Base-by-base conservation (phyloP, 1,139 yeast species). In the Geotrichum aggregatum region DNA sequence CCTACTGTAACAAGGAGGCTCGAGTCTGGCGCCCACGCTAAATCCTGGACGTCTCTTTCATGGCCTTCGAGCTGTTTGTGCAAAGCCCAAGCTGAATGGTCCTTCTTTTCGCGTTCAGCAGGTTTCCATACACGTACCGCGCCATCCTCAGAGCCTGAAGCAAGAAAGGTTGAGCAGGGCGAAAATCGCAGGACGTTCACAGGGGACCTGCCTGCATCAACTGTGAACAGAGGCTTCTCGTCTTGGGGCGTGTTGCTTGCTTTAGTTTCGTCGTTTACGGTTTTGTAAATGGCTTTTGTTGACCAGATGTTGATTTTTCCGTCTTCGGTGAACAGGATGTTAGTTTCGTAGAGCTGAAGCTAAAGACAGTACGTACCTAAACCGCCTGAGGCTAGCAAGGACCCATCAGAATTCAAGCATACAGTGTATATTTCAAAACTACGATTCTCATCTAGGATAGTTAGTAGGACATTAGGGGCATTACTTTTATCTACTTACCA, bases 11-110 rank as follows among this genome's bases (percentile, higher is more conserved):
- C 97, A 52, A 92, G 72, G 30, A 92, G 78, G 33, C 88, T 79
- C 1, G 95, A 87, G 65, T 92, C 98, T 0, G 98, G 98, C 1
- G 96, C 87, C 98, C 98, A 92, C 41, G 96, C 95, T 58, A 92
- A 83, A 67, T 92, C 98, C 66, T 92, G 98, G 47, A 92, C 87
- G 71, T 92, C 98, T 64, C 91, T 92, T 58, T 92, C 98, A 69
- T 92, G 98, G 0, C 97, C 98, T 21, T 87, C 96, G 28, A 89
- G 76, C 62, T 98, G 77, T 64, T 87, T 87, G 24, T 96, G 73
- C 1, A 91, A 96, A 0, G 91, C 83, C 98, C 98, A 92, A 24
- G 28, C 8, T 5, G 8, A 8, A 61, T 85, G 94, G 66, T 91
- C 97, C 47, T 82, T 66, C 61, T 87, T 96, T 55, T 49, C 74